Conservation (phyloP, 75 land plant species). For the Ceratopteris richardii region DNA sequence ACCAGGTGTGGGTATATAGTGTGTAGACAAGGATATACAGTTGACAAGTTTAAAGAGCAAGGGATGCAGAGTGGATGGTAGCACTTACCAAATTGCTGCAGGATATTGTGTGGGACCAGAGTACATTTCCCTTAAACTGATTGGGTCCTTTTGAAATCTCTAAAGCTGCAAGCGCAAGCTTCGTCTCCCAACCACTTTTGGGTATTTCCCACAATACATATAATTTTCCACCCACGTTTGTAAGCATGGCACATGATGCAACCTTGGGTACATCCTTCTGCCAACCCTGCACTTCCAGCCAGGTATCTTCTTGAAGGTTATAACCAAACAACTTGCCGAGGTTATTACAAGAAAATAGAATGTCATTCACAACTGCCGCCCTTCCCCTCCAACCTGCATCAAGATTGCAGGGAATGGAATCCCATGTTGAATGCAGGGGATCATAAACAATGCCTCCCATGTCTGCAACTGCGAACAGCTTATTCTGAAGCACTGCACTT, state of each 20-base stretch:
- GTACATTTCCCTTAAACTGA: slow-evolving; percentile 31
- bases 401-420: slow-evolving; percentile 24
- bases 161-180: slow-evolving; percentile 47
- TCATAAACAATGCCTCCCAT: slow-evolving; percentile 47
- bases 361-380: slow-evolving; percentile 44
- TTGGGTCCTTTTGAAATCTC: slow-evolving; percentile 17
- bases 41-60: slow-evolving; percentile 1
- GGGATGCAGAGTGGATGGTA: background rate
- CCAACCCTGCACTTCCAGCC: slow-evolving; percentile 44
- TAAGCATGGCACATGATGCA: slow-evolving; percentile 54
- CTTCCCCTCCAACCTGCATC: slow-evolving; percentile 67
- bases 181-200: slow-evolving; percentile 16
- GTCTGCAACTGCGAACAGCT: slow-evolving; percentile 56
- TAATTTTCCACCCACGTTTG: slow-evolving; percentile 40
- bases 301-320: slow-evolving; percentile 26
- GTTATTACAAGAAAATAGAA: slow-evolving; percentile 48
- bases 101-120: slow-evolving; percentile 36
- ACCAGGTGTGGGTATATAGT: too few relatives aligned
- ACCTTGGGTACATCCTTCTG: slow-evolving; percentile 53
- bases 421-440: slow-evolving; percentile 27
- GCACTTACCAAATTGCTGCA: background rate
- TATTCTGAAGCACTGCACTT: slow-evolving; percentile 43
- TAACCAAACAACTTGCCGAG: slow-evolving; percentile 49
- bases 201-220: slow-evolving; percentile 53
- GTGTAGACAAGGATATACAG: too few relatives aligned